These are phyloP conservation scores for Arthrinium puccinioides DNA, from an alignment of 2,329 filamentous ascomycete genomes.

Conservation along the genomic window DNA sequence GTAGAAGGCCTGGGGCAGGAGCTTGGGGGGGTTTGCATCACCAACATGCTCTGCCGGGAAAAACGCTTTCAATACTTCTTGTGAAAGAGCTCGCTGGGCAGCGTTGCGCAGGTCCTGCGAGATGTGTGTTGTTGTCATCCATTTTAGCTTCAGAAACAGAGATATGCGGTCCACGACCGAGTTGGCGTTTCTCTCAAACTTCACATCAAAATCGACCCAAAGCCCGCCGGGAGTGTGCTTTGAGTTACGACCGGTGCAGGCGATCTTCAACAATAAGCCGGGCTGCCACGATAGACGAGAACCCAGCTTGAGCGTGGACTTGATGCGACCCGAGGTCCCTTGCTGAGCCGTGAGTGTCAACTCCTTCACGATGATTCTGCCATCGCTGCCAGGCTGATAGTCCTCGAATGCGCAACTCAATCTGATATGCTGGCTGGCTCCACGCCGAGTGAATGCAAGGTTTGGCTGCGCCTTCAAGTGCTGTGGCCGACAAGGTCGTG, in stretches of 20 bases:
- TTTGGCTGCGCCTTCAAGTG: slow-evolving; percentile 1
- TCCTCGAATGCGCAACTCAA: background rate
- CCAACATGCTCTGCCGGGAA: slow-evolving; percentile 11
- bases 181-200: slow-evolving; percentile 18
- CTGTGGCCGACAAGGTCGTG: background rate
- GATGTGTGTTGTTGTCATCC: slow-evolving; percentile 32
- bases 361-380: background rate
- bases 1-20: slow-evolving; percentile 56
- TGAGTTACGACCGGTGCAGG: slow-evolving; percentile 1
- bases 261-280: slow-evolving; percentile 4
- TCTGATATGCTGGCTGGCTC: background rate
- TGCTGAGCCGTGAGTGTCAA: background rate
- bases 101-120: slow-evolving; percentile 20
- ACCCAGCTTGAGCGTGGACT: background rate
- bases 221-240: slow-evolving; percentile 16
- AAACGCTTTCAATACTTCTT: slow-evolving; percentile 28
- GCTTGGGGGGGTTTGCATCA: slow-evolving; percentile 15
- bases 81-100: slow-evolving; percentile 23
- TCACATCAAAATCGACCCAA: slow-evolving; percentile 25
- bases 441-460: background rate
- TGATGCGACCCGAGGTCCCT: background rate
- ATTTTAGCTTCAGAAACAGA: slow-evolving; percentile 30
- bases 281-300: background rate
- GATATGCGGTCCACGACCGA: slow-evolving; percentile 18
- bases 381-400: background rate